These are phyloP conservation scores for Sugiyamaella xylanicola DNA, from an alignment of 1,139 yeast genomes.

Conservation along the genomic window DNA sequence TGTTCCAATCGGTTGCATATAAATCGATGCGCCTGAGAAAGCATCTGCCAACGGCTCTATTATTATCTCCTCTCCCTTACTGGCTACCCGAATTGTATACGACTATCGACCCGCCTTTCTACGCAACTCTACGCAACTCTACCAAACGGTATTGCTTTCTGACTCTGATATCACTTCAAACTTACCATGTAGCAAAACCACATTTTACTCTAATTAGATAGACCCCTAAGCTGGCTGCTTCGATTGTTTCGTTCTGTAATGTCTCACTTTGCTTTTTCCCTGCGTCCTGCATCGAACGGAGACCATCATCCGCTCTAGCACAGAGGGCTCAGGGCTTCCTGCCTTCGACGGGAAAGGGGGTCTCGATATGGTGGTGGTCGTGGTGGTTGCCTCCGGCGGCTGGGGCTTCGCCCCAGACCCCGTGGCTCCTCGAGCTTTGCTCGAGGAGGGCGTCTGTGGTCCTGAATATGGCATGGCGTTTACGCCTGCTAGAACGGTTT, in stretches of 20 bases:
- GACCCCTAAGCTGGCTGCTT: neutral
- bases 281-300: too few relatives aligned
- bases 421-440: neutral
- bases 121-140: too few relatives aligned
- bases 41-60: neutral
- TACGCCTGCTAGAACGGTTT: too few relatives aligned
- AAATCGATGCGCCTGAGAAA: neutral
- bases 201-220: neutral
- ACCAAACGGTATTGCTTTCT: too few relatives aligned
- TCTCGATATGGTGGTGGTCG: too few relatives aligned
- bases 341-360: too few relatives aligned
- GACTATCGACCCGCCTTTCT: too few relatives aligned
- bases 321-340: too few relatives aligned
- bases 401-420: neutral
- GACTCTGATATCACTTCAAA: too few relatives aligned
- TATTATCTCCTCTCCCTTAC: neutral
- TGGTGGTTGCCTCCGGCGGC: conserved; percentile 4
- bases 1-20: neutral
- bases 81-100: too few relatives aligned
- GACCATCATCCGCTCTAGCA: too few relatives aligned
- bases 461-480: too few relatives aligned
- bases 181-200: neutral
- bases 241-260: neutral
- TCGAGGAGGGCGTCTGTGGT: neutral
- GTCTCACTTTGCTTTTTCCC: neutral